Base-by-base conservation (phyloP, 768 basidiomycete genomes). In the Mycena olivaceomarginata region DNA sequence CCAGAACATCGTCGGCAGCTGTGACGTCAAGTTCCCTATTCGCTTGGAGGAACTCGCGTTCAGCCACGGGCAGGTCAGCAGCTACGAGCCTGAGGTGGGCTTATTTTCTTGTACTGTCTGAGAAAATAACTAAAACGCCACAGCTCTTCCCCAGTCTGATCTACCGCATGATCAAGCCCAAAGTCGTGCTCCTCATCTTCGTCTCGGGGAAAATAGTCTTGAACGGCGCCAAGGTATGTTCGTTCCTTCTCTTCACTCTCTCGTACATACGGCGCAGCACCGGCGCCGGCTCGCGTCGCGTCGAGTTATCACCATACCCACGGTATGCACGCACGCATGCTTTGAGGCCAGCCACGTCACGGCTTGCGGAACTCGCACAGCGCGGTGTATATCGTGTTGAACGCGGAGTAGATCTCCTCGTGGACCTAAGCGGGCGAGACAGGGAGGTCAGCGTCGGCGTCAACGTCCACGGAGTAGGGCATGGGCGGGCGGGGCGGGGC, bases 111-210 rank as follows among this genome's bases (percentile, higher is more conserved):
- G 31, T 3, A 3, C 11, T n/a, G n/a, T n/a, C n/a, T n/a, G n/a
- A n/a, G n/a, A n/a, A n/a, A n/a, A n/a, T n/a, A n/a, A n/a, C n/a
- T n/a, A n/a, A n/a, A n/a, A 65, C 41, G 15, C n/a, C 73, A 41
- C 18, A 99, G 98, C 88, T 99, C 72, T 99, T 99, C 94, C 98
- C 98, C 70, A 98, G 98, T 82, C 91, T 99, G 60, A 99, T 99
- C 85, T 99, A 99, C 83, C 96, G 98, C 81, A 99, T 99, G 98
- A 96, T 99, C 88, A 98, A 99, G 86, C 98, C 98, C 9, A 99
- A 99, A 88, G 98, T 99, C 79, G 98, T 99, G 56, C 89, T 99
- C 56, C 91, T 99, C 67, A 99, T 99, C 82, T 99, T 99, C 87
- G 98, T 99, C 15, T 99, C 98, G 37, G 98, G 98, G 45, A 99